phyloP scores from a whole-genome alignment of 192 early-diverging fungal species.

The Chytriomyces confervae region DNA sequence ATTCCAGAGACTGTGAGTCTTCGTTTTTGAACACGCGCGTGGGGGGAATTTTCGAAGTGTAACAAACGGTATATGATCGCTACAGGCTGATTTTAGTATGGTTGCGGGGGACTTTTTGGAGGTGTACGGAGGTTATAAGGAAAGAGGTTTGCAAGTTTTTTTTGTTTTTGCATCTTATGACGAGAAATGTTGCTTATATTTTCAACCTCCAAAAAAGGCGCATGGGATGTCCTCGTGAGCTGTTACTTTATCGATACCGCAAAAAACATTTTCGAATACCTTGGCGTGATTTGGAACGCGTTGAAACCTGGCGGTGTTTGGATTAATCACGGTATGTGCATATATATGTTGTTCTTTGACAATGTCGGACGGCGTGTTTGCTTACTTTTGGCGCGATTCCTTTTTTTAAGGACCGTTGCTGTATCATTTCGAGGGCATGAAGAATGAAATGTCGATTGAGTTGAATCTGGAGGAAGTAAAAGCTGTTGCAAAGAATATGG shows the following conservation, averaged over 20 bases:
- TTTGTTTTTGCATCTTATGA: neutral
- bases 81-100: slow-evolving; percentile 87
- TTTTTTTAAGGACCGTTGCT: slow-evolving; percentile 77
- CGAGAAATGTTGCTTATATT: neutral
- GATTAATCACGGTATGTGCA: slow-evolving; percentile 51
- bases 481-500: slow-evolving; percentile 40
- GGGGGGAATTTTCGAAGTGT: neutral
- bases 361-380: neutral
- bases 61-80: neutral
- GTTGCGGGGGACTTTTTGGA: slow-evolving; percentile 97
- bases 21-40: neutral
- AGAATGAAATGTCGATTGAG: slow-evolving; percentile 83
- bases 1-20: slow-evolving; percentile 54
- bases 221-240: slow-evolving; percentile 90
- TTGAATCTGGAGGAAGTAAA: slow-evolving; percentile 84
- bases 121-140: slow-evolving; percentile 62
- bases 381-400: neutral
- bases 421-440: slow-evolving; percentile 93
- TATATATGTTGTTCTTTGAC: slow-evolving; percentile 11
- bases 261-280: slow-evolving; percentile 87
- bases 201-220: slow-evolving; percentile 32
- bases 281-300: slow-evolving; percentile 79
- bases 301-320: slow-evolving; percentile 65
- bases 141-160: neutral
- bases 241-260: slow-evolving; percentile 99